Evolutionary conservation across 768 basidiomycete genomes (phyloP).

Genomic region (Leccinellum rugosiceps): DNA sequence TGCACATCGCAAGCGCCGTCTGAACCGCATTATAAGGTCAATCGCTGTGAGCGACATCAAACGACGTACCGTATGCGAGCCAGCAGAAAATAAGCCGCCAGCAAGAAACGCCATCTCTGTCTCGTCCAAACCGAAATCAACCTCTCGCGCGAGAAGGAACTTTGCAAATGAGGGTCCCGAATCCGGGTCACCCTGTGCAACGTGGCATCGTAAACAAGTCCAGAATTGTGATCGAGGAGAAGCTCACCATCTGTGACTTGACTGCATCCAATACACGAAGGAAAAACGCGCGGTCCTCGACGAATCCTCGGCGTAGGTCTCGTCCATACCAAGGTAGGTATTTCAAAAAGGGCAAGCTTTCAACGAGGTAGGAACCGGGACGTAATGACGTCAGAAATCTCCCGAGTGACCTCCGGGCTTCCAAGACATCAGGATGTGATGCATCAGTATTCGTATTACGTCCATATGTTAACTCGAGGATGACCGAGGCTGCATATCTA

Average conservation of each 20-base stretch:
- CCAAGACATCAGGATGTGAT: slow-evolving; percentile 16
- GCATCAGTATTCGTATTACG: slow-evolving; percentile 11
- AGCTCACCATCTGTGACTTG: slow-evolving; percentile 38
- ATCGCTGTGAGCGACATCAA: neutral
- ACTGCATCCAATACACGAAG: slow-evolving; percentile 44
- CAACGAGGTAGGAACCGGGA: slow-evolving; percentile 34
- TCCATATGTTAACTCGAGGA: slow-evolving; percentile 20
- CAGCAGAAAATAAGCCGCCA: slow-evolving; percentile 56
- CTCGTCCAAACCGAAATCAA: slow-evolving; percentile 46
- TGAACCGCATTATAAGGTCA: slow-evolving; percentile 1
- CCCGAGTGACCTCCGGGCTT: slow-evolving; percentile 17
- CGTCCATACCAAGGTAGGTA: slow-evolving; percentile 61
- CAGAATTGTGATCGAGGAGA: neutral
- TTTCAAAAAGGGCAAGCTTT: slow-evolving; percentile 29
- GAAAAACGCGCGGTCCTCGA: slow-evolving; percentile 46
- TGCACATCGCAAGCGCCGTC: slow-evolving; percentile 49
- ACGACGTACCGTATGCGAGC: slow-evolving; percentile 43
- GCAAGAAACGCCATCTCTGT: slow-evolving; percentile 55
- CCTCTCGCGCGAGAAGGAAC: slow-evolving; percentile 49
- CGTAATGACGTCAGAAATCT: slow-evolving; percentile 22
- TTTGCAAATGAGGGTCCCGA: slow-evolving; percentile 48
- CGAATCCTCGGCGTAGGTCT: slow-evolving; percentile 49
- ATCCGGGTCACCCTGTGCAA: slow-evolving; percentile 13
- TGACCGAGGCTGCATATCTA: slow-evolving; percentile 17
- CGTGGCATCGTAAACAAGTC: neutral